A percentile compares a stretch with the other conserved stretches of the same genome.
Conservation (phyloP, 768 basidiomycete genomes). For the Obba rivulosa region DNA sequence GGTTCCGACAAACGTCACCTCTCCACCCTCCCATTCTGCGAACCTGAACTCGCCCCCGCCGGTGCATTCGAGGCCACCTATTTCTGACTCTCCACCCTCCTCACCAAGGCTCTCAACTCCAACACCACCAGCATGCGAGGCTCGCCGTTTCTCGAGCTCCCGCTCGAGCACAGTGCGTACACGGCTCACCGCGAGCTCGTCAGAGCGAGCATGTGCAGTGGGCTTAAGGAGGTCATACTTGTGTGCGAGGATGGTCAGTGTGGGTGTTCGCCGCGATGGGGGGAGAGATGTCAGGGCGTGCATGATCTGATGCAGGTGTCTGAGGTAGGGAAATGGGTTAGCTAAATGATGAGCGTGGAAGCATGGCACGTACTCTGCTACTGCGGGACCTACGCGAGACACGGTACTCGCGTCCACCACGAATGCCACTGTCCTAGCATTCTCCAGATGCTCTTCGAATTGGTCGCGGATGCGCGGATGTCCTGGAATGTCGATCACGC, state of each 20-base stretch:
- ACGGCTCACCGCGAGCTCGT: slow-evolving; percentile 58
- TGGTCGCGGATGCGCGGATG: slow-evolving; percentile 77
- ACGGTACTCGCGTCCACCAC: slow-evolving; percentile 77
- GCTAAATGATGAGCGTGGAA: not conserved
- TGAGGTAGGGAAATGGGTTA: slow-evolving; percentile 23
- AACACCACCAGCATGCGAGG: slow-evolving; percentile 58
- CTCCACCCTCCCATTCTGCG: slow-evolving; percentile 80
- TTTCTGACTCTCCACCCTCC: slow-evolving; percentile 52
- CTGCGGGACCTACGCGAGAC: slow-evolving; percentile 65
- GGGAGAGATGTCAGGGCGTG: slow-evolving; percentile 68
- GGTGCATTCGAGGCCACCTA: slow-evolving; percentile 72
- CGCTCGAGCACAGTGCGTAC: slow-evolving; percentile 77
- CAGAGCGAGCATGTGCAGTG: slow-evolving; percentile 31
- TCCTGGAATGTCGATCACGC: slow-evolving; percentile 75
- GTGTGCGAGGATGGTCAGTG: slow-evolving; percentile 66
- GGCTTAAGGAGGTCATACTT: slow-evolving; percentile 68
- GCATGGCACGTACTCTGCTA: slow-evolving; percentile 66
- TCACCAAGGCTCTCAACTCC: slow-evolving; percentile 70
- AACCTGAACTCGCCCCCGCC: slow-evolving; percentile 62
- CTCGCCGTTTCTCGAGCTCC: slow-evolving; percentile 74
- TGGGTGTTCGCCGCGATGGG: slow-evolving; percentile 58
- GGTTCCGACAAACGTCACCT: slow-evolving; percentile 62
- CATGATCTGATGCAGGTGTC: slow-evolving; percentile 69
- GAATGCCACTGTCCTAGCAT: slow-evolving; percentile 66
- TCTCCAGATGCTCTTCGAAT: slow-evolving; percentile 57